Evolutionary conservation across 371 early-diverging fungal species (phyloP).

Genomic region (Mortierella sp.): DNA sequence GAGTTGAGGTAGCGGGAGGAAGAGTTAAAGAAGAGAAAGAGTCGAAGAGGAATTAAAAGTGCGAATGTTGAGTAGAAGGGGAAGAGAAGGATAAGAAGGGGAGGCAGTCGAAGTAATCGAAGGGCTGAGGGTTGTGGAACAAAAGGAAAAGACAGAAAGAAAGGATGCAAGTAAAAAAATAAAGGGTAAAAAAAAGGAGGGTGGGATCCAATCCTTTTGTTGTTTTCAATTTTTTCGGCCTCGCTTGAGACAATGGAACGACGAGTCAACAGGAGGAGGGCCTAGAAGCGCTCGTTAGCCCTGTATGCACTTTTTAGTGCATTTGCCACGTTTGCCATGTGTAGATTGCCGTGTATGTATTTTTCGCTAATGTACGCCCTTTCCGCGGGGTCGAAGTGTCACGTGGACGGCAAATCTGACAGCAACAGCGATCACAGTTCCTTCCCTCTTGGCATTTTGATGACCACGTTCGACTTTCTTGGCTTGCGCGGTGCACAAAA

Average conservation of each 20-base stretch:
- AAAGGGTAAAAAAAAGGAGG: neutral
- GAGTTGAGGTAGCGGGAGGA: neutral
- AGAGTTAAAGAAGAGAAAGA: neutral
- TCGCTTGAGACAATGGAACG: too few species aligned
- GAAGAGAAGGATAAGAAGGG: neutral
- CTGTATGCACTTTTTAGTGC: neutral
- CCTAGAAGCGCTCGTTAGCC: neutral
- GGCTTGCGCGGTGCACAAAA: neutral
- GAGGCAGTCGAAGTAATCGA: neutral
- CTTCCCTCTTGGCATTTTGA: neutral
- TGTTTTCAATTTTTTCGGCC: too few species aligned
- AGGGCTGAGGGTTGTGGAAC: neutral
- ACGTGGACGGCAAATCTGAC: neutral
- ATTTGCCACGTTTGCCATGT: neutral
- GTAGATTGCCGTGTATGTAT: neutral
- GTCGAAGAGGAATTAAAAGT: neutral
- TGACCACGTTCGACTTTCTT: neutral
- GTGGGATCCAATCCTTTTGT: neutral
- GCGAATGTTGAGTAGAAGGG: neutral
- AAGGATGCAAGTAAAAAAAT: too few species aligned
- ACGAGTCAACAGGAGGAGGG: neutral
- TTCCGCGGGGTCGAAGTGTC: neutral
- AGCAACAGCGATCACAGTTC: neutral
- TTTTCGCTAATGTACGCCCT: neutral
- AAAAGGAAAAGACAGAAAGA: neutral